Conservation (phyloP, 805 yeast species). For the Groenewaldozyma tartarivorans region DNA sequence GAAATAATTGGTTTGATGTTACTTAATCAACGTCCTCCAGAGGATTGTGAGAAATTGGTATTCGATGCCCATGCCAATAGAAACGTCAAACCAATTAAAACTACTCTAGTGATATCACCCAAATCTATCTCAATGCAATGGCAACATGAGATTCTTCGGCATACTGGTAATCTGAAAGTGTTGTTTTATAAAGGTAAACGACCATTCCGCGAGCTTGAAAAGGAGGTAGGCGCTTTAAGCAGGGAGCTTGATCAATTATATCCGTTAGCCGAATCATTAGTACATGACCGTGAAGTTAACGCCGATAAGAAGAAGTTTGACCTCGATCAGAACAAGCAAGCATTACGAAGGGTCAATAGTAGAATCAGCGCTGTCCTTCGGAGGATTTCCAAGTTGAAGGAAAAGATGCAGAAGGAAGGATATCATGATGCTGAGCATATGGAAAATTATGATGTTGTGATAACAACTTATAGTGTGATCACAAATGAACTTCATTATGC, state of each 20-base stretch:
- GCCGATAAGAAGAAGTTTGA: background rate
- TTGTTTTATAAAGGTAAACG: conserved; percentile 51
- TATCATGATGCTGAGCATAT: conserved; percentile 41
- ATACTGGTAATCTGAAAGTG: conserved; percentile 53
- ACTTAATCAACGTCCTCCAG: conserved; percentile 45
- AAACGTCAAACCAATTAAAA: conserved; percentile 41
- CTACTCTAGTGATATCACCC: conserved; percentile 82
- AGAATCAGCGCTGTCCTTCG: background rate
- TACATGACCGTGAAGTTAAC: background rate
- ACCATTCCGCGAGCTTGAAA: conserved; percentile 4
- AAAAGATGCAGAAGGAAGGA: conserved; percentile 11
- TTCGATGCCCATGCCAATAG: conserved; percentile 36
- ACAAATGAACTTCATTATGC: conserved; percentile 76
- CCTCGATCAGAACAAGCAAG: too few species aligned
- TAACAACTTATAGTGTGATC: conserved; percentile 67
- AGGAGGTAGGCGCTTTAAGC: conserved; percentile 23
- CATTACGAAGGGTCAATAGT: conserved; percentile 17
- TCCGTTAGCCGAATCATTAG: background rate
- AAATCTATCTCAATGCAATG: conserved; percentile 78
- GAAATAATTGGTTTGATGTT: conserved; percentile 64
- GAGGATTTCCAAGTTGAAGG: background rate
- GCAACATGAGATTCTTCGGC: conserved; percentile 57
- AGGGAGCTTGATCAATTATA: background rate
- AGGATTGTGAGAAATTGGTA: conserved; percentile 1
- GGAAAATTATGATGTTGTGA: conserved; percentile 60